These are phyloP conservation scores for Actinomortierella ambigua DNA, from an alignment of 371 early-diverging fungal genomes.

Conservation along the genomic window DNA sequence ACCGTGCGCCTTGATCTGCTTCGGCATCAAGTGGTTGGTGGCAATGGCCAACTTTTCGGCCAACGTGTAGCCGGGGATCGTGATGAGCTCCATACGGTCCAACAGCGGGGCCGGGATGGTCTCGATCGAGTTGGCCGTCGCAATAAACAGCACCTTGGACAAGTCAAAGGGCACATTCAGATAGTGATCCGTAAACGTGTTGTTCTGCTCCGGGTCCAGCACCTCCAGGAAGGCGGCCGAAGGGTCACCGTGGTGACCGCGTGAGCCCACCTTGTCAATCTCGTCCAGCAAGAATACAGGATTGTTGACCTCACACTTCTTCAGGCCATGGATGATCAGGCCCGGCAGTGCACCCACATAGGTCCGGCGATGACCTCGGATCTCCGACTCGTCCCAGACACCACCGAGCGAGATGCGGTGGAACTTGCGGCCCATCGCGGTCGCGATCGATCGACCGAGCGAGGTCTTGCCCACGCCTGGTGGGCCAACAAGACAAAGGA, in stretches of 20 bases:
- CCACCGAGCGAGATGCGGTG: constrained; percentile 88
- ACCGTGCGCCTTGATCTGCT: constrained; percentile 75
- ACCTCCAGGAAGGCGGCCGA: constrained; percentile 87
- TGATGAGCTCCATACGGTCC: constrained; percentile 90
- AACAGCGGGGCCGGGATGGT: constrained; percentile 81
- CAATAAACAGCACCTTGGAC: constrained; percentile 85
- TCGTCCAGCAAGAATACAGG: constrained; percentile 88
- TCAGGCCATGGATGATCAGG: constrained; percentile 78
- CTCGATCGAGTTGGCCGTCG: constrained; percentile 83
- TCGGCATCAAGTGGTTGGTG: constrained; percentile 56
- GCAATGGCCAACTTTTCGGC: constrained; percentile 71
- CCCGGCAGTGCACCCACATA: constrained; percentile 93
- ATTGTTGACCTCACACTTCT: constrained; percentile 75
- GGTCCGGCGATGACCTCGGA: constrained; percentile 89
- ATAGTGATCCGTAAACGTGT: constrained; percentile 83
- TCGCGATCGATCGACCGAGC: constrained; percentile 80
- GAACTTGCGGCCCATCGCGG: constrained; percentile 81
- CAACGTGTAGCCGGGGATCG: constrained; percentile 83
- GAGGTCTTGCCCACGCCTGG: constrained; percentile 84
- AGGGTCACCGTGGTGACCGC: constrained; percentile 77
- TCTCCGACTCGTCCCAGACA: constrained; percentile 88
- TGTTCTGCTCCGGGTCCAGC: constrained; percentile 90
- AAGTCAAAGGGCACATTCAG: constrained; percentile 85
- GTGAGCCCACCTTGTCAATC: constrained; percentile 81
- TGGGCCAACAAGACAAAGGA: constrained; percentile 81